Conservation (phyloP, 2,329 filamentous ascomycete species). For the Epichloe scottii region DNA sequence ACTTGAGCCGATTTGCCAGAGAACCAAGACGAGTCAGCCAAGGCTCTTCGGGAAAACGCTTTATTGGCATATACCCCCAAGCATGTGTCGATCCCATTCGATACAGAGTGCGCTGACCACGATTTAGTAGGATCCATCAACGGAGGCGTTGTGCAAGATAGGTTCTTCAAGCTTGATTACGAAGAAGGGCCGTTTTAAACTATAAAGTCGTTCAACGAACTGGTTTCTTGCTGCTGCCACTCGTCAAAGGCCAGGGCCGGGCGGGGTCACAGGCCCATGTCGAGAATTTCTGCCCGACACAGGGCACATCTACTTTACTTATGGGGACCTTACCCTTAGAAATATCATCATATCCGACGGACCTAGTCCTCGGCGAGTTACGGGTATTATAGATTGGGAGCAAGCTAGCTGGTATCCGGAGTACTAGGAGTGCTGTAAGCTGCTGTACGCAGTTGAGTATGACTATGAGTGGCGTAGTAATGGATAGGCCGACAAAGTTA, state of each 20-base stretch:
- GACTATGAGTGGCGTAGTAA: too few relatives aligned
- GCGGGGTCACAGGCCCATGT: constrained; percentile 1
- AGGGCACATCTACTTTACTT: constrained; percentile 12
- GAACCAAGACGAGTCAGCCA: background rate
- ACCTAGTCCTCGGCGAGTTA: constrained; percentile 4
- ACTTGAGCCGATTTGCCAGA: constrained; percentile 7
- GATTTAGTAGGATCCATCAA: constrained; percentile 12
- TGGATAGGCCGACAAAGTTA: too few relatives aligned
- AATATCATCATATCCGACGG: constrained; percentile 12
- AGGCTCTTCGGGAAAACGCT: background rate
- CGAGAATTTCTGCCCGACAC: constrained; percentile 9
- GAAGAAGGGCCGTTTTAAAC: constrained; percentile 9
- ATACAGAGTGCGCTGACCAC: constrained; percentile 5
- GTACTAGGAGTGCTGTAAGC: background rate
- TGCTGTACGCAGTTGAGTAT: too few relatives aligned
- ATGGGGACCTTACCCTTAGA: constrained; percentile 12
- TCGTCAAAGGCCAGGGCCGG: constrained; percentile 7
- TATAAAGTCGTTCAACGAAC: constrained; percentile 13
- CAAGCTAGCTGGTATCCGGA: constrained; percentile 17
- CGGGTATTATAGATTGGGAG: constrained; percentile 15
- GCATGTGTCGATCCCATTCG: background rate
- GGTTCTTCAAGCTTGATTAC: constrained; percentile 12
- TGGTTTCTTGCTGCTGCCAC: constrained; percentile 11
- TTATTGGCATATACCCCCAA: background rate
- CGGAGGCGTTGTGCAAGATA: constrained; percentile 12